Evolutionary conservation across 2,329 filamentous ascomycete species (phyloP).

Genomic region (Capronia coronata): DNA sequence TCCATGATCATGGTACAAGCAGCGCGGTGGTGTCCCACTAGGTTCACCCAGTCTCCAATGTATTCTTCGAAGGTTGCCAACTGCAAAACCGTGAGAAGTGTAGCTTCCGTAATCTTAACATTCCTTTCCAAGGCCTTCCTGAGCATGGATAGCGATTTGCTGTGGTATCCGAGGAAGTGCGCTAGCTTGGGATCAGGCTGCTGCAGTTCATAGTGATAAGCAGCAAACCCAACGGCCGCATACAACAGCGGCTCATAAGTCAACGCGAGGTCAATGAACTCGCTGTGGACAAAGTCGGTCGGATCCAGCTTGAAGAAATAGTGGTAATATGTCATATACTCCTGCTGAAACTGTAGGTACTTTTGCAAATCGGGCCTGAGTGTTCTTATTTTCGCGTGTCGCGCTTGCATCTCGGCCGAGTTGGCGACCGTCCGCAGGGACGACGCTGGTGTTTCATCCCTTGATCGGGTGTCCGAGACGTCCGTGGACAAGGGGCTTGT

Average conservation of each 20-base stretch:
- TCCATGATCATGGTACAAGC: conserved; percentile 73
- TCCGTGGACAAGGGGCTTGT: conserved; percentile 47
- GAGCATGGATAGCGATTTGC: conserved; percentile 73
- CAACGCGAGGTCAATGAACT: conserved; percentile 65
- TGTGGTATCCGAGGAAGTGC: conserved; percentile 83
- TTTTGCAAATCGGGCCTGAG: conserved; percentile 65
- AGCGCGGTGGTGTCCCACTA: conserved; percentile 86
- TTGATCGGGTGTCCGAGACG: conserved; percentile 35
- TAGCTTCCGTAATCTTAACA: conserved; percentile 65
- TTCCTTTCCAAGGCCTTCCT: conserved; percentile 63
- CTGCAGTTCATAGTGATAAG: conserved; percentile 72
- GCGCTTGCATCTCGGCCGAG: conserved; percentile 22
- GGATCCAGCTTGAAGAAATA: conserved; percentile 70
- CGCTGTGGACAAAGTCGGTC: conserved; percentile 65
- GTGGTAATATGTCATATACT: conserved; percentile 72
- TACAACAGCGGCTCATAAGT: conserved; percentile 76
- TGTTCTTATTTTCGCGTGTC: conserved; percentile 33
- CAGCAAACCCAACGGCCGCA: conserved; percentile 78
- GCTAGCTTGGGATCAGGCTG: conserved; percentile 66
- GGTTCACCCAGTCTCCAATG: conserved; percentile 88
- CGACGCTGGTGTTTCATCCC: conserved; percentile 31
- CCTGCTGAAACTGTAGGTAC: conserved; percentile 70
- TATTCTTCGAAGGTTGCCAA: conserved; percentile 94
- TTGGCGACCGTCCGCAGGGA: conserved; percentile 21
- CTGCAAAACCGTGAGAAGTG: conserved; percentile 79